phyloP scores from a whole-genome alignment of 2,329 filamentous ascomycete species.

The Aspergillus neotritici region DNA sequence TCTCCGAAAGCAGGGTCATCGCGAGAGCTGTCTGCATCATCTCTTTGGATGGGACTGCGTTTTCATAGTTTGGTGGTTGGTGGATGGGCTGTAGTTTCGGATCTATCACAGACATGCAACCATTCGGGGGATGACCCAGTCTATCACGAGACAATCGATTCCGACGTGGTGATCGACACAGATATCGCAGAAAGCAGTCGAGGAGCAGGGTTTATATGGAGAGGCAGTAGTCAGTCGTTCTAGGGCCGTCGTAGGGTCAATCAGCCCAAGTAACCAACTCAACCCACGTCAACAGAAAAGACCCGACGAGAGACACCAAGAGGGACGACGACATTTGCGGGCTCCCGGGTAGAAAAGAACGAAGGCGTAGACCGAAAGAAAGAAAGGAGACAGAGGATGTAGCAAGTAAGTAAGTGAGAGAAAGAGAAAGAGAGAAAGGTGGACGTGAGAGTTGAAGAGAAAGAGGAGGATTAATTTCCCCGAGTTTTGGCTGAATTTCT shows the following conservation, averaged over 20 bases:
- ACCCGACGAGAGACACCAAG: constrained; percentile 1
- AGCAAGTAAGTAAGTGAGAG: neutral
- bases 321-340: constrained; percentile 7
- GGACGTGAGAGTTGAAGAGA: neutral
- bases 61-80: constrained; percentile 21
- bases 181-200: neutral
- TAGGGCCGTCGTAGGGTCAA: neutral
- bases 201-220: neutral
- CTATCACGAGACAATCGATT: too few species aligned
- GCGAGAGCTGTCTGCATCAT: constrained; percentile 33
- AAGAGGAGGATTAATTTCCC: constrained; percentile 22
- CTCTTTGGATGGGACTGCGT: constrained; percentile 22
- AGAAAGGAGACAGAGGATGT: neutral
- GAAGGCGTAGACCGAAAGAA: neutral
- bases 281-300: neutral
- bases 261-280: neutral
- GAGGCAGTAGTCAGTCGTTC: neutral
- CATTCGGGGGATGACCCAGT: too few species aligned
- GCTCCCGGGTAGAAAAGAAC: neutral
- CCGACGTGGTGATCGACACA: too few species aligned
- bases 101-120: too few species aligned
- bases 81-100: neutral
- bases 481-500: constrained; percentile 13
- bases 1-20: constrained; percentile 25
- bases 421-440: neutral